Conservation (phyloP, 2,329 filamentous ascomycete species). For the Pseudogymnoascus sp. region DNA sequence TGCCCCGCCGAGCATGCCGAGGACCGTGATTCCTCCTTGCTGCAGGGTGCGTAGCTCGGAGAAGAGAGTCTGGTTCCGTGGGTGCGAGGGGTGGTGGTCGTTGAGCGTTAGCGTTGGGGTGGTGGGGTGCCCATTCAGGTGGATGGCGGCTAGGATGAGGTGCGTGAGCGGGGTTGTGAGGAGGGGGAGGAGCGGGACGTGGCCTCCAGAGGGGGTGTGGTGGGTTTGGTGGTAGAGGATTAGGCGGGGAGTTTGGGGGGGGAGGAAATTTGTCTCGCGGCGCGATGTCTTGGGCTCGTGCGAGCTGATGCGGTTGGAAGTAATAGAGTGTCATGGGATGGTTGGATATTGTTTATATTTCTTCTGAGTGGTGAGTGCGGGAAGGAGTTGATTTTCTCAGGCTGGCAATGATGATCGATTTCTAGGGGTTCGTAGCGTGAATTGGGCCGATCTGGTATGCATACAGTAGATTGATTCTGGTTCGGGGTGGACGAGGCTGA, state of each 20-base stretch:
- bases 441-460: background rate
- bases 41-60: constrained; percentile 67
- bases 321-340: background rate
- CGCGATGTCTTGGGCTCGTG: background rate
- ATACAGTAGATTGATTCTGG: background rate
- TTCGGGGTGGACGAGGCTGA: background rate
- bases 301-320: background rate
- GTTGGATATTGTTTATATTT: background rate
- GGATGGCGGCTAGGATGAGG: constrained; percentile 78
- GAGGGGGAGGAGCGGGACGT: constrained; percentile 55
- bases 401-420: background rate
- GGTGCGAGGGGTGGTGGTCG: constrained; percentile 62
- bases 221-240: constrained; percentile 60
- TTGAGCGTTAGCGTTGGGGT: constrained; percentile 74
- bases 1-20: constrained; percentile 83
- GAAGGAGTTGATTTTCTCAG: background rate
- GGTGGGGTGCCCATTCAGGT: constrained; percentile 67
- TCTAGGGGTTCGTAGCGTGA: background rate
- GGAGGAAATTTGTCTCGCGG: constrained; percentile 12
- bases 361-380: constrained; percentile 7
- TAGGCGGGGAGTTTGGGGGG: constrained; percentile 28
- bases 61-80: constrained; percentile 68
- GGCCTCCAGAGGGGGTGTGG: constrained; percentile 43
- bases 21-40: constrained; percentile 65
- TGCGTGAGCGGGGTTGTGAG: constrained; percentile 61